These are phyloP conservation scores for Boletus semigastroideus DNA, from an alignment of 1,284 basidiomycete species.

Conservation along the genomic window DNA sequence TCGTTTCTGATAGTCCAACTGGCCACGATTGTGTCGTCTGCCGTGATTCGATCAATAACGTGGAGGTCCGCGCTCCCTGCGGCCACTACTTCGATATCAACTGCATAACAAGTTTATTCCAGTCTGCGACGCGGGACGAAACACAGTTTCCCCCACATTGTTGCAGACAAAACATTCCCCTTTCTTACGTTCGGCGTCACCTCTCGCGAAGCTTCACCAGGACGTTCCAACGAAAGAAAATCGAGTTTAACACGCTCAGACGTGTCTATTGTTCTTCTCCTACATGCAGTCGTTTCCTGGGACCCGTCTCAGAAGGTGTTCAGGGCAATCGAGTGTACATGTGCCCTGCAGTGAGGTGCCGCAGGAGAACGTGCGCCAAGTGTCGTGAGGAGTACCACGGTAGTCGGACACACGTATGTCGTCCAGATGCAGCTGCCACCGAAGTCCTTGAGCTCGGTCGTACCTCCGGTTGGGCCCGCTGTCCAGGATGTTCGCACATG, in stretches of 20 bases:
- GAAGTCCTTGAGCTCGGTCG: slow-evolving; percentile 35
- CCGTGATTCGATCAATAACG: slow-evolving; percentile 32
- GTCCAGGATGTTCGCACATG: slow-evolving; percentile 42
- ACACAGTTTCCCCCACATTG: slow-evolving; percentile 46
- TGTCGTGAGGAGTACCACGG: slow-evolving; percentile 32
- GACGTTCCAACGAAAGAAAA: slow-evolving; percentile 32
- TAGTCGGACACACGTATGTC: slow-evolving; percentile 25
- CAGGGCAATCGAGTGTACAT: slow-evolving; percentile 8
- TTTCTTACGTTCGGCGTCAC: slow-evolving; percentile 28
- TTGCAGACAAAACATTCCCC: slow-evolving; percentile 37
- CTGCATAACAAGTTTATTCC: slow-evolving; percentile 40
- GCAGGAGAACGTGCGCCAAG: slow-evolving; percentile 34
- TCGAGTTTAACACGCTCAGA: slow-evolving; percentile 38
- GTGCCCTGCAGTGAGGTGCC: slow-evolving; percentile 31
- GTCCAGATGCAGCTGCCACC: slow-evolving; percentile 27
- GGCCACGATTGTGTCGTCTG: slow-evolving; percentile 41
- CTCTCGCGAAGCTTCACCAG: slow-evolving; percentile 25
- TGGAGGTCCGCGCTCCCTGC: slow-evolving; percentile 37
- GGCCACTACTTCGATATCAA: slow-evolving; percentile 40
- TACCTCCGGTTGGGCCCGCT: slow-evolving; percentile 41
- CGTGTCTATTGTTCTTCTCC: slow-evolving; percentile 45
- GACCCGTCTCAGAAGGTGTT: slow-evolving; percentile 28
- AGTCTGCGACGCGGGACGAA: slow-evolving; percentile 40
- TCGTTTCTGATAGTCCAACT: slow-evolving; percentile 19
- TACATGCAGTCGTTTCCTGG: slow-evolving; percentile 43